These are phyloP conservation scores for Paraphoma chrysanthemicola DNA, from an alignment of 2,329 filamentous ascomycete genomes.

Conservation along the genomic window DNA sequence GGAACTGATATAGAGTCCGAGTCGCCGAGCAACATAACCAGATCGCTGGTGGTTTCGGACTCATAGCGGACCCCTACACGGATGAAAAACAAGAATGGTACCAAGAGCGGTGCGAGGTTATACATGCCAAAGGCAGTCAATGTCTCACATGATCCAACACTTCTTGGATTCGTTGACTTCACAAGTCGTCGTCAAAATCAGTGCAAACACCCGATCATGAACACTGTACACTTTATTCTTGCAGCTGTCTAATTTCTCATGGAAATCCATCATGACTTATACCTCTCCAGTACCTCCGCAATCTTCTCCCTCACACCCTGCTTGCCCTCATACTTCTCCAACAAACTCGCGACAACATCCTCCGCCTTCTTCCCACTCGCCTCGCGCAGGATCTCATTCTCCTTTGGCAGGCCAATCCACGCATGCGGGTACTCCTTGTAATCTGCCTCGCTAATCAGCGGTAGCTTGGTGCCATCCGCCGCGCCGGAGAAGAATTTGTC, in stretches of 20 bases:
- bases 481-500: conserved; percentile 69
- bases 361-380: conserved; percentile 40
- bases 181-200: too few species aligned
- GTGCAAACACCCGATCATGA: not conserved
- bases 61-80: too few species aligned
- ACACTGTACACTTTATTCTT: not conserved
- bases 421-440: conserved; percentile 78
- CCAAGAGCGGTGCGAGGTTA: not conserved
- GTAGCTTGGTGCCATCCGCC: conserved; percentile 52
- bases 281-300: conserved; percentile 63
- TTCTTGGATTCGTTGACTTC: too few species aligned
- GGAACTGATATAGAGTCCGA: too few species aligned
- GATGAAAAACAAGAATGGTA: too few species aligned
- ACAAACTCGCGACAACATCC: conserved; percentile 49
- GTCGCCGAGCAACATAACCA: too few species aligned
- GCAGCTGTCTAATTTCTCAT: not conserved
- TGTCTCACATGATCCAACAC: not conserved
- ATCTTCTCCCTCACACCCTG: conserved; percentile 65
- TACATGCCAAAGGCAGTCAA: not conserved
- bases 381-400: conserved; percentile 65
- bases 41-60: too few species aligned
- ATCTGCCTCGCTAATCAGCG: conserved; percentile 66
- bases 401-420: conserved; percentile 74
- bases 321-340: conserved; percentile 52
- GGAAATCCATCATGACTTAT: conserved; percentile 4